These are phyloP conservation scores for Arctium lappa DNA, from an alignment of 129 eudicot genomes.

Conservation along the genomic window DNA sequence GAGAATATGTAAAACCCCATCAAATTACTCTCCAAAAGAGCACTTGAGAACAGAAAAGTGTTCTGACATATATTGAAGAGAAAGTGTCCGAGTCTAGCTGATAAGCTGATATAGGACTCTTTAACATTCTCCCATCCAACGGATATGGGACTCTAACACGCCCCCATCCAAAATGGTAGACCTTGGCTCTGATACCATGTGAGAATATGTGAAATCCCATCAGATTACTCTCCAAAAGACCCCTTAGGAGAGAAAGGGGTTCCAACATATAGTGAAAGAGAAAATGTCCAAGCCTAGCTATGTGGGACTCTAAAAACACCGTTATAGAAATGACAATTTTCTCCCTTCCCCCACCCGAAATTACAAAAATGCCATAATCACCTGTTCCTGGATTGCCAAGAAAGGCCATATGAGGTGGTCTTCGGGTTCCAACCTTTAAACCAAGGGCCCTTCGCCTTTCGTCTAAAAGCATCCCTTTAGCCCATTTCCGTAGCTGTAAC, in stretches of 20 bases:
- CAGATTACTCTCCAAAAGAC: neutral
- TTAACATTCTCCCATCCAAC: too few relatives aligned
- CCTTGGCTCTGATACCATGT: neutral
- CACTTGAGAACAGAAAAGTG: too few relatives aligned
- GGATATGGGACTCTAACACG: too few relatives aligned
- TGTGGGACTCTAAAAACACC: too few relatives aligned
- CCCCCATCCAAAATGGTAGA: neutral
- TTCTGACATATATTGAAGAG: too few relatives aligned
- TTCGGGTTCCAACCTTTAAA: constrained; percentile 64
- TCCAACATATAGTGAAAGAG: neutral
- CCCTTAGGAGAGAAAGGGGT: neutral
- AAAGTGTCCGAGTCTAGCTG: too few relatives aligned
- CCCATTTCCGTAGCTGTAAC: constrained; percentile 78
- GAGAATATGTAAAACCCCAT: too few relatives aligned
- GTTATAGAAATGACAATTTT: neutral
- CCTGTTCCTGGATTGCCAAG: constrained; percentile 99
- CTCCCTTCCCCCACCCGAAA: neutral
- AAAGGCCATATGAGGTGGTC: constrained; percentile 97
- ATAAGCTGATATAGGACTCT: too few relatives aligned
- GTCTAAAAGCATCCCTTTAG: constrained; percentile 87
- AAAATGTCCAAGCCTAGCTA: neutral
- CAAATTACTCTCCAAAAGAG: too few relatives aligned
- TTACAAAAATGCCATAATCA: neutral
- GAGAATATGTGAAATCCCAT: neutral
- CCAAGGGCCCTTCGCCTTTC: constrained; percentile 89